These are phyloP conservation scores for Xanthoparmelia taractica DNA, from an alignment of 495 filamentous ascomycete species.

Conservation along the genomic window DNA sequence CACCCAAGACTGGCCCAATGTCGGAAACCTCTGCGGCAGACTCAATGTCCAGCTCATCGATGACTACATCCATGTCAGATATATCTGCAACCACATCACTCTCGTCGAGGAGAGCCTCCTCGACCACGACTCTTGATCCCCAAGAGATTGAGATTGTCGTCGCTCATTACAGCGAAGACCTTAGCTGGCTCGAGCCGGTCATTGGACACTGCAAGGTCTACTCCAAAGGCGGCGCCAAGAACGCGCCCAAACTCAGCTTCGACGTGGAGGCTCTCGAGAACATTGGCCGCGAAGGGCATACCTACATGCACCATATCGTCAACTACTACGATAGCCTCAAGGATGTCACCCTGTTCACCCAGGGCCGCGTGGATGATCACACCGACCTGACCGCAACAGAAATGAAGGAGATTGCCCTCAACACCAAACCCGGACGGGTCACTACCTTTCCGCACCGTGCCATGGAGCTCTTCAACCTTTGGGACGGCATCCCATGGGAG, in stretches of 20 bases:
- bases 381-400: slow-evolving; percentile 29
- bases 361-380: slow-evolving; percentile 51
- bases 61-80: neutral
- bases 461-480: slow-evolving; percentile 20
- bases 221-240: slow-evolving; percentile 18
- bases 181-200: slow-evolving; percentile 16
- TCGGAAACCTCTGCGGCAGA: neutral
- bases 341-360: slow-evolving; percentile 40
- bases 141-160: slow-evolving; percentile 17
- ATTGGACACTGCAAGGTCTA: slow-evolving; percentile 16
- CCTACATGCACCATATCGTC: slow-evolving; percentile 35
- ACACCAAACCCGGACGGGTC: slow-evolving; percentile 14
- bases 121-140: neutral
- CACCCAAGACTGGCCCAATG: neutral
- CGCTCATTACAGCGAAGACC: slow-evolving; percentile 22
- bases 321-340: slow-evolving; percentile 42
- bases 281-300: slow-evolving; percentile 22
- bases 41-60: neutral
- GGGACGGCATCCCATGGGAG: slow-evolving; percentile 24
- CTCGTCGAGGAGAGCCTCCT: neutral
- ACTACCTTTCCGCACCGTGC: slow-evolving; percentile 20
- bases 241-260: slow-evolving; percentile 6
- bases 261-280: slow-evolving; percentile 13
- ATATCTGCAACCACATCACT: neutral
- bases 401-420: slow-evolving; percentile 8